Conservation (phyloP, 352 stramenopile genomes). For the Pythium grandisporangium region DNA sequence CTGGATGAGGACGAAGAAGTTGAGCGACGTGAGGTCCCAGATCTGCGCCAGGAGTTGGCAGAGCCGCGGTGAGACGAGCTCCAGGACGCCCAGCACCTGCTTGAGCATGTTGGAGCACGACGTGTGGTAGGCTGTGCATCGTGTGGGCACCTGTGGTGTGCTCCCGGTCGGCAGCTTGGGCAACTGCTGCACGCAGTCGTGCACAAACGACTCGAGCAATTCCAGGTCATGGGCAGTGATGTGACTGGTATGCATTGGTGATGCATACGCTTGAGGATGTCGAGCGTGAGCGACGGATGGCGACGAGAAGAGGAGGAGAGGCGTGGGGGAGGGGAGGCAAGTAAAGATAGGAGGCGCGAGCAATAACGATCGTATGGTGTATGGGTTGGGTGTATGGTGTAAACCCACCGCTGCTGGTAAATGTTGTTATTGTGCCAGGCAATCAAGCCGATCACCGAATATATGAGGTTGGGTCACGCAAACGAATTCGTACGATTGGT, state of each 20-base stretch:
- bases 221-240: conserved; percentile 36
- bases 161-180: conserved; percentile 19
- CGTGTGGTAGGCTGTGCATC: conserved; percentile 35
- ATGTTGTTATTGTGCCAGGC: too few species aligned
- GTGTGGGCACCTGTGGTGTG: conserved; percentile 21
- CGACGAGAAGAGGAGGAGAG: too few species aligned
- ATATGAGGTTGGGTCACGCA: too few species aligned
- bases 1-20: conserved; percentile 54
- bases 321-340: too few species aligned
- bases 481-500: too few species aligned
- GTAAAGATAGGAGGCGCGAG: too few species aligned
- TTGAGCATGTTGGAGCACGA: conserved; percentile 45
- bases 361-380: too few species aligned
- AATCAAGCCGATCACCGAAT: too few species aligned
- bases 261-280: too few species aligned
- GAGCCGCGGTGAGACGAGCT: conserved; percentile 33
- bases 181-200: conserved; percentile 38
- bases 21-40: conserved; percentile 56
- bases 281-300: too few species aligned
- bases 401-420: too few species aligned
- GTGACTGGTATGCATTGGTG: conserved; percentile 7
- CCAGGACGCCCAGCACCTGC: conserved; percentile 27
- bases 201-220: conserved; percentile 49
- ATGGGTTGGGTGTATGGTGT: too few species aligned
- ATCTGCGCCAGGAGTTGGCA: conserved; percentile 38